Evolutionary conservation across 805 yeast genomes (phyloP), one percentile per base, ranked within the genome.

Genomic region (Metschnikowia gelsemii): DNA sequence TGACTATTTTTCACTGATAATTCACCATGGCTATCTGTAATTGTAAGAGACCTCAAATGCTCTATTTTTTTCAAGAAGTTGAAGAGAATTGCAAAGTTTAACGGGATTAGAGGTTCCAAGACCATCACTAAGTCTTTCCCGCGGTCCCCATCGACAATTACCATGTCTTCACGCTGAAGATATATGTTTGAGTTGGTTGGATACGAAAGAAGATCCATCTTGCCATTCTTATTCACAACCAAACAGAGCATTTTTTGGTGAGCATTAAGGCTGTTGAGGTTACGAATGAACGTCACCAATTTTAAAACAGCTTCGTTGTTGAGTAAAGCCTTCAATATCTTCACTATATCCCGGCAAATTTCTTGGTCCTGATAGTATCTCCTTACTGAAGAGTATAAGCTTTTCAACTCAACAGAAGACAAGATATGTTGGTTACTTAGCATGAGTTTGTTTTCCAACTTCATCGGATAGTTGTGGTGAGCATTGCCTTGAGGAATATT

Each of bases 131-230:
- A 61, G 60, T 86, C 95, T 54, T 83, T 83, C 21, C 95, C 95
- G 47, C 93, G 70, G 58, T 86, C 95, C 40, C 93, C 95, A 63
- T 86, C 93, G 42, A 84, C 83, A 14, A 85, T 79, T 8, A 84
- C 85, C 55, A 85, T 70, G 61, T 86, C 93, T 42, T 77, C 71
- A 32, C 76, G 70, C 46, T 70, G 73, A 45, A 85, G 65, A 36
- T 63, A 62, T 36, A 85, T 66, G 53, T 83, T 84, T 11, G 88
- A 76, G 52, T 76, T 77, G 44, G 75, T 73, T 3, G 88, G 85
- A 24, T 80, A 76, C 2, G 87, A 80, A 29, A 84, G 68, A 22
- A 85, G 72, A 59, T 86, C 95, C 51, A 82, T 68, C 58, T 82
- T 80, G 14, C 86, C 85, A 43, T 80, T 76, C 48, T 81, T 81